Base-by-base conservation (phyloP, 2,329 filamentous ascomycete species). In the Grosmannia huntii region DNA sequence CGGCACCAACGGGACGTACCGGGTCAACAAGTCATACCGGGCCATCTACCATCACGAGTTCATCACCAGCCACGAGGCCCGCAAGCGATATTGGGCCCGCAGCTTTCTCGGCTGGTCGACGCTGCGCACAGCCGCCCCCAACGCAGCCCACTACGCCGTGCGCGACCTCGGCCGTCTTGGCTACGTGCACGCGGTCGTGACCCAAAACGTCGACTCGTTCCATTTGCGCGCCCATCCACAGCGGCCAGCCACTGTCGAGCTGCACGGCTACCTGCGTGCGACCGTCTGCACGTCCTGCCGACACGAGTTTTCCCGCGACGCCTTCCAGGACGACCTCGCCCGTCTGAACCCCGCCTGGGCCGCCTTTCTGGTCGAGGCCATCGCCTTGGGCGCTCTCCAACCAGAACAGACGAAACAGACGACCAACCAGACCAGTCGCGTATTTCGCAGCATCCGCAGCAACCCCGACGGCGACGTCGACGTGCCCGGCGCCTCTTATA, bases 381-480 rank as follows among this genome's bases (percentile, higher is more conserved):
- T 92, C 21, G 81, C 81, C 6, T 82, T 82, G 0, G 90, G 90
- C 16, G 89, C 90, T 3, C 76, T 96, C 16, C 80, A 86, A 57
- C 88, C 87, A 0, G 87, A 95, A 65, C 84, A 92, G 64, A 86
- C 87, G 77, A 80, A 9, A 83, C 90, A 70, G 80, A 6, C 12
- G 5, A n/a, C 9, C 48, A 85, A 60, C 76, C 78, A 48, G 27
- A 27, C 25, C 4, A 4, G 41, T 12, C 54, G 36, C 11, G 46
- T 48, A 5, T 36, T 60, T 4, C 59, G 59, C 28, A 90, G 90
- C 0, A 75, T 96, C 62, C 88, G 85, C 68, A 84, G 89, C 38
- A 97, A 97, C 65, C 91, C 94, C 0, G 94, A 99, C 66, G 94
- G 94, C 55, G 94, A 99, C 67, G 89, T 96, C 28, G 91, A 97